Conservation (phyloP, 345 rosid genomes). For the Acer saccharum region DNA sequence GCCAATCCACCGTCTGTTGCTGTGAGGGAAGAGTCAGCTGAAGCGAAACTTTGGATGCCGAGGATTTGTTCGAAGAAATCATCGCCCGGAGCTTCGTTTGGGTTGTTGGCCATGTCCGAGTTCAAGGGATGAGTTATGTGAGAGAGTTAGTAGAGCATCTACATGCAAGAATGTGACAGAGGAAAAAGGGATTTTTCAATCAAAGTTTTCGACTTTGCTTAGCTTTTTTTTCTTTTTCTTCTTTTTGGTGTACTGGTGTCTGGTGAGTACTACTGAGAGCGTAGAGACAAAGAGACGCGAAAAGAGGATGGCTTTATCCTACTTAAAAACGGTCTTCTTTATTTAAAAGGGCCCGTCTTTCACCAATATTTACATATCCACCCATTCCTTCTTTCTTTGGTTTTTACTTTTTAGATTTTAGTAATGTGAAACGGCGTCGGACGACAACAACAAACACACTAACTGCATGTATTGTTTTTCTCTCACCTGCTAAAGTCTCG, state of each 20-base stretch:
- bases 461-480: not conserved
- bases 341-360: conserved; percentile 25
- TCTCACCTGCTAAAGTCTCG: too few relatives aligned
- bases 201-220: conserved; percentile 10
- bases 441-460: not conserved
- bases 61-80: conserved; percentile 96
- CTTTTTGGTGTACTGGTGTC: not conserved
- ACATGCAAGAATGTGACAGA: conserved; percentile 37
- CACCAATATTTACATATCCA: conserved; percentile 19
- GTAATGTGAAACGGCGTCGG: too few relatives aligned
- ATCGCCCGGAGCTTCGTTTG: conserved; percentile 63
- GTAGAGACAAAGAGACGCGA: conserved; percentile 6
- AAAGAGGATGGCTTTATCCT: conserved; percentile 18
- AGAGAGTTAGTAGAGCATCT: conserved; percentile 12
- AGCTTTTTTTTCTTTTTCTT: not conserved
- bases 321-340: conserved; percentile 23
- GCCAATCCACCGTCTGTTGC: conserved; percentile 50
- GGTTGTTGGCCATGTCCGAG: conserved; percentile 74
- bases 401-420: too few relatives aligned
- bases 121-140: conserved; percentile 24
- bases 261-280: conserved; percentile 9
- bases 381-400: not conserved
- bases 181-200: not conserved
- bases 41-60: conserved; percentile 65
- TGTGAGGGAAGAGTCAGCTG: conserved; percentile 56